A percentile compares a stretch with the other conserved stretches of the same genome.
Conservation (phyloP, 192 early-diverging fungal genomes). For the Mortierella claussenii region DNA sequence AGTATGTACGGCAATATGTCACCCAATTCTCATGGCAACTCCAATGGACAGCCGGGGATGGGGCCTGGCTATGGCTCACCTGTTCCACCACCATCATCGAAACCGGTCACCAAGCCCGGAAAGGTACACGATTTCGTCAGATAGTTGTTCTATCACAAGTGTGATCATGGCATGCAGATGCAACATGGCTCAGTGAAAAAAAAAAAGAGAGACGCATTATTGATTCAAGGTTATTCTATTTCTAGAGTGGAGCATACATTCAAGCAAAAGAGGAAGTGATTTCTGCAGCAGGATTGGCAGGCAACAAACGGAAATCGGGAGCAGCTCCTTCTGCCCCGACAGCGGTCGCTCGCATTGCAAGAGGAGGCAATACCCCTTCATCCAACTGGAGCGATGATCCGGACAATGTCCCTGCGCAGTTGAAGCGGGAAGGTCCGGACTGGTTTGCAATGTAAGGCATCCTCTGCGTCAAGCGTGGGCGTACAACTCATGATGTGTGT, state of each 20-base stretch:
- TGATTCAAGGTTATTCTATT: too few relatives aligned
- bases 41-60: constrained; percentile 58
- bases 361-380: constrained; percentile 42
- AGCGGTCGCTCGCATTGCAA: constrained; percentile 28
- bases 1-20: constrained; percentile 58
- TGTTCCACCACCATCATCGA: constrained; percentile 27
- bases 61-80: constrained; percentile 51
- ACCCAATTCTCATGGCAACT: constrained; percentile 56
- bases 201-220: too few relatives aligned
- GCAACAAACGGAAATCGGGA: constrained; percentile 42
- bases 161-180: too few relatives aligned
- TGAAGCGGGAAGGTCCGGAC: constrained; percentile 85
- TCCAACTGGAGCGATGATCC: constrained; percentile 79
- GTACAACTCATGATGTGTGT: too few relatives aligned
- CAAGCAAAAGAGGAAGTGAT: constrained; percentile 40
- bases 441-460: constrained; percentile 84
- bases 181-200: too few relatives aligned
- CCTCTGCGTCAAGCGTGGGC: too few relatives aligned
- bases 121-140: too few relatives aligned
- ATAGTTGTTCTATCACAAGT: too few relatives aligned
- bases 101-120: constrained; percentile 34
- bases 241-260: constrained; percentile 26
- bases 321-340: constrained; percentile 25
- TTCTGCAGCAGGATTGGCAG: constrained; percentile 7
- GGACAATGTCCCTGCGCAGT: constrained; percentile 74